Evolutionary conservation across 2,329 filamentous ascomycete species (phyloP), one percentile per base, ranked within the genome.

Genomic region (Ophiobolus disseminans): DNA sequence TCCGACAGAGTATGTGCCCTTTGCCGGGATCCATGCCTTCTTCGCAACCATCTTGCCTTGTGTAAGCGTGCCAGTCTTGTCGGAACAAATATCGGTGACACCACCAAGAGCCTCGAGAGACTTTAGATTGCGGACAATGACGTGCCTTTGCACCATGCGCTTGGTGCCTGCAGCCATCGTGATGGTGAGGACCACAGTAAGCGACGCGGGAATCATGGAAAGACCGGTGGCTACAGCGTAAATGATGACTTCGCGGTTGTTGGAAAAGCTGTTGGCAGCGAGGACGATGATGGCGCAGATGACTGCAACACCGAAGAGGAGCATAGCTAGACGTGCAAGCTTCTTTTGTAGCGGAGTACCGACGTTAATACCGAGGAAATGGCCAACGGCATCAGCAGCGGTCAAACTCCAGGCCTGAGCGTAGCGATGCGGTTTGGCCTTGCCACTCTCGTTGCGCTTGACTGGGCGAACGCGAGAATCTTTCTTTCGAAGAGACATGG

Each of bases 401-500:
- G 83, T 86, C 41, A 79, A 67, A 37, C 76, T 73, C 43, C 75
- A 73, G 2, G 81, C 82, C 52, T 82, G 77, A 17, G 82, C 70
- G 25, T 70, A 67, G 28, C 70, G 65, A 48, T 70, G 65, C 4
- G 60, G 59, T 22, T 62, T 58, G 5, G 67, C 66, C n/a, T 57
- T 60, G 10, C 68, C 68, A 25, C 66, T 55, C 10, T 53, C 48
- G 47, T 69, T 75, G 30, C 74, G 72, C 67, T 77, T 78, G 37
- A 77, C 74, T 3, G 64, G 68, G 35, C 75, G 62, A 39, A 54
- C 57, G 52, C 63, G 63, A 3, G 60, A 65, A 6, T 55, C 53
- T 49, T 80, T 80, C 26, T 82, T 80, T 35, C 85, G 82, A 20
- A 91, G 79, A 46, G 87, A 75, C 42, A 83, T 81, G 16, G 88